A percentile compares a stretch with the other conserved stretches of the same genome.
These are phyloP conservation scores for Neovahlkampfia damariscottae DNA, from an alignment of 78 protist genomes.

Conservation along the genomic window DNA sequence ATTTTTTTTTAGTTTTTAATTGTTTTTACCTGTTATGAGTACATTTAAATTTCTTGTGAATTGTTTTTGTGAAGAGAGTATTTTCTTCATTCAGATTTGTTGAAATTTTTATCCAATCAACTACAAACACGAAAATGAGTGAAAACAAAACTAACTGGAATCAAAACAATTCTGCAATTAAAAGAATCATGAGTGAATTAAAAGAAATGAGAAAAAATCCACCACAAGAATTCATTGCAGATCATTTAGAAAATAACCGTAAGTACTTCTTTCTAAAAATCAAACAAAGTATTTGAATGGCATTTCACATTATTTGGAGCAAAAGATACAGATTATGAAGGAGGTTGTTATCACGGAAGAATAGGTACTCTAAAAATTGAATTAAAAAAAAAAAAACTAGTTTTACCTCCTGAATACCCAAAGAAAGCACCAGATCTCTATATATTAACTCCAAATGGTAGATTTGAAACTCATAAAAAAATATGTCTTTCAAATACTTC, in stretches of 20 bases:
- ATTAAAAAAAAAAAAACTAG: no score
- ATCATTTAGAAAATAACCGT: conserved; percentile 16
- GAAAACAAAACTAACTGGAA: no score
- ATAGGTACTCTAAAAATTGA: no score
- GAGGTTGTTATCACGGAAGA: conserved; percentile 89
- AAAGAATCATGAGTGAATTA: background rate
- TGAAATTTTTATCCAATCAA: no score
- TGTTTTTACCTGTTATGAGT: no score
- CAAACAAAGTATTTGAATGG: conserved; percentile 84
- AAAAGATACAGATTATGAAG: conserved; percentile 55
- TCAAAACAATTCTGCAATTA: background rate
- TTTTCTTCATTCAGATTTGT: no score
- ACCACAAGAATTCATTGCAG: conserved; percentile 7
- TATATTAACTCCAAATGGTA: conserved; percentile 80
- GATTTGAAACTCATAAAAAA: conserved; percentile 69
- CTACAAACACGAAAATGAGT: no score
- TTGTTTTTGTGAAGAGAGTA: no score
- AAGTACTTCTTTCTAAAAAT: no score
- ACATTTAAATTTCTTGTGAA: no score
- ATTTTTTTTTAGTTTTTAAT: no score
- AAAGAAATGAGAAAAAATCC: conserved; percentile 4
- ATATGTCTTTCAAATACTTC: conserved; percentile 70
- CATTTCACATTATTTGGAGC: conserved; percentile 91
- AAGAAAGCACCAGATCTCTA: conserved; percentile 69
- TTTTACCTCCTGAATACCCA: conserved; percentile 84